These are phyloP conservation scores for Trametes meyenii DNA, from an alignment of 768 basidiomycete genomes.

Conservation along the genomic window DNA sequence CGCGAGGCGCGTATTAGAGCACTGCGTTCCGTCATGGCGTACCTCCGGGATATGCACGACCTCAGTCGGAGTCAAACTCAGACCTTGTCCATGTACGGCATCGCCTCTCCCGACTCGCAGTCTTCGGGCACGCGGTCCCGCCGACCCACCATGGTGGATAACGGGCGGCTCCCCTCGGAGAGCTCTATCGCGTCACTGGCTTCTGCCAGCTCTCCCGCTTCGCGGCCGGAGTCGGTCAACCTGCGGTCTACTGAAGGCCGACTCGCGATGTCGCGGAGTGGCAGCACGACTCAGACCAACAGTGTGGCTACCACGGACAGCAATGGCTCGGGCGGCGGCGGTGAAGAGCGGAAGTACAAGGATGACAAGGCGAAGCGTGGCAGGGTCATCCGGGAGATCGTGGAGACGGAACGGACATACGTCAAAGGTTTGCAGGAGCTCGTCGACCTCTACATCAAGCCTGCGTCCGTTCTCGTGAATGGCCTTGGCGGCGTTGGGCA, in stretches of 20 bases:
- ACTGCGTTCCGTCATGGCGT: conserved; percentile 91
- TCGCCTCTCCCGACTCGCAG: conserved; percentile 45
- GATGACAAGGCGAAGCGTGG: conserved; percentile 86
- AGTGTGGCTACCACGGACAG: conserved; percentile 81
- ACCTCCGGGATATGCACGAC: conserved; percentile 94
- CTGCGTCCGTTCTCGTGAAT: conserved; percentile 71
- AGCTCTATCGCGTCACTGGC: conserved; percentile 45
- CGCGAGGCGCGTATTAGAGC: conserved; percentile 78
- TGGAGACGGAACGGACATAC: conserved; percentile 93
- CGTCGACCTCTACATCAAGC: conserved; percentile 93
- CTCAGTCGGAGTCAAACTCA: conserved; percentile 67
- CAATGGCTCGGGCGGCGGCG: conserved; percentile 50
- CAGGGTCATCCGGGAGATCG: conserved; percentile 87
- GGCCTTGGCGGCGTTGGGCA: conserved; percentile 71
- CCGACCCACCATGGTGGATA: conserved; percentile 68
- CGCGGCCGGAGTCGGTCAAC: conserved; percentile 50
- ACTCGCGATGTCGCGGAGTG: conserved; percentile 56
- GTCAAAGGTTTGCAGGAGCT: conserved; percentile 93
- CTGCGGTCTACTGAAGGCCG: conserved; percentile 70
- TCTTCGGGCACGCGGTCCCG: conserved; percentile 50
- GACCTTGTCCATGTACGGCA: conserved; percentile 60
- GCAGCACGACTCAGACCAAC: conserved; percentile 61
- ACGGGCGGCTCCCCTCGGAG: conserved; percentile 55
- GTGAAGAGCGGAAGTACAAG: conserved; percentile 86
- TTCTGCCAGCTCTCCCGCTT: conserved; percentile 38